These are phyloP conservation scores for Bolboschoenus planiculmis DNA, from an alignment of 176 grass and related monocot genomes.

Conservation along the genomic window DNA sequence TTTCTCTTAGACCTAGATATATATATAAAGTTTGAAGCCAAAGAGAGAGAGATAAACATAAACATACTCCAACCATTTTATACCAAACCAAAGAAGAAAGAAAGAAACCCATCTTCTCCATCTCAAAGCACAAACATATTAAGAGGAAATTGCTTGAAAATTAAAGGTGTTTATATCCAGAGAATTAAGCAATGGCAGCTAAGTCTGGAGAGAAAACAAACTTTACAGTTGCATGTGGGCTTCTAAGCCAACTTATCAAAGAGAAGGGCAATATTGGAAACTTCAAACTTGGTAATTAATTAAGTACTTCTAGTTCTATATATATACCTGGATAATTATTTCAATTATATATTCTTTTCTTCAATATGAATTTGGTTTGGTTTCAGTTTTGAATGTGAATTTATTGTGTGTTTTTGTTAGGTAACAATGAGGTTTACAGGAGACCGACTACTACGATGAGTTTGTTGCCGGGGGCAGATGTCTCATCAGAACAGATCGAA, in stretches of 20 bases:
- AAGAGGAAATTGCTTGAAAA: neutral
- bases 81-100: slow-evolving; percentile 13
- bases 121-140: neutral
- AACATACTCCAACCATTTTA: neutral
- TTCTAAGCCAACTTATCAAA: slow-evolving; percentile 21
- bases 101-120: neutral
- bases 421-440: slow-evolving; percentile 20
- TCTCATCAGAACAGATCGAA: neutral
- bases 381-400: neutral
- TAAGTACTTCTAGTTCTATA: neutral
- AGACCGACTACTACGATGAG: neutral
- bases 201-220: slow-evolving; percentile 4
- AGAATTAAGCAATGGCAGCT: neutral
- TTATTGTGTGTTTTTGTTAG: slow-evolving; percentile 1
- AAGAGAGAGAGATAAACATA: neutral
- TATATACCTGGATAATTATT: neutral
- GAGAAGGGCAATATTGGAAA: slow-evolving; percentile 10
- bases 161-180: neutral
- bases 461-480: neutral
- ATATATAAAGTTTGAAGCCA: neutral
- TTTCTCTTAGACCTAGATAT: neutral
- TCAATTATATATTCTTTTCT: neutral
- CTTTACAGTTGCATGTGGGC: slow-evolving; percentile 22
- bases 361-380: neutral
- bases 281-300: slow-evolving; percentile 13